Conservation (phyloP, 2,329 filamentous ascomycete species). For the Curvularia verruculosa region DNA sequence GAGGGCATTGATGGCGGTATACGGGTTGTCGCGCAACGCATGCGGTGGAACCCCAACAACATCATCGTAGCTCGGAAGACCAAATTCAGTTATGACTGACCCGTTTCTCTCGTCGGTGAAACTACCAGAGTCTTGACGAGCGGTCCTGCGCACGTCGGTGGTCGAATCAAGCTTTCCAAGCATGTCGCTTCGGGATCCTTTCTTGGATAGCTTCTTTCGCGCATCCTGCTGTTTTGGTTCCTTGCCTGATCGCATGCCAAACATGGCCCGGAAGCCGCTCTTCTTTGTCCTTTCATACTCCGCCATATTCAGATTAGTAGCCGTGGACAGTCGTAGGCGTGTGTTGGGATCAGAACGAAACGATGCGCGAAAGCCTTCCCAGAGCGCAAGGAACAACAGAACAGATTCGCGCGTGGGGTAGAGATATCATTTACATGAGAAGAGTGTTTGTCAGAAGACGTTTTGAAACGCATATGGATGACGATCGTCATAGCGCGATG, state of each 20-base stretch:
- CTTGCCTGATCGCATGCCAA: constrained; percentile 26
- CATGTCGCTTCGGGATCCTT: constrained; percentile 22
- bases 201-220: constrained; percentile 35
- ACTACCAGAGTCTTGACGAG: constrained; percentile 34
- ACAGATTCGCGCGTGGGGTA: neutral
- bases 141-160: constrained; percentile 15
- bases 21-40: constrained; percentile 27
- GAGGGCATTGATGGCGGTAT: constrained; percentile 18
- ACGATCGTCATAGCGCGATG: constrained; percentile 21
- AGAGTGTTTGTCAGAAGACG: constrained; percentile 6
- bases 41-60: constrained; percentile 11
- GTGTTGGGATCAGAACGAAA: neutral
- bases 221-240: constrained; percentile 21
- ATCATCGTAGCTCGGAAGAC: constrained; percentile 22
- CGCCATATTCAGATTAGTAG: constrained; percentile 21
- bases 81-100: constrained; percentile 8
- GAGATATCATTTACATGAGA: constrained; percentile 5
- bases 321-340: neutral
- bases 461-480: constrained; percentile 15
- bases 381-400: neutral
- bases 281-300: constrained; percentile 28
- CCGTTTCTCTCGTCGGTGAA: constrained; percentile 29
- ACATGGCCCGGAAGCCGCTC: constrained; percentile 29
- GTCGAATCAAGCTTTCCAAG: constrained; percentile 18
- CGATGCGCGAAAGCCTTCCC: neutral